Evolutionary conservation across 768 basidiomycete genomes (phyloP), one percentile per base, ranked within the genome.

Genomic region (Boletus rubropictus): DNA sequence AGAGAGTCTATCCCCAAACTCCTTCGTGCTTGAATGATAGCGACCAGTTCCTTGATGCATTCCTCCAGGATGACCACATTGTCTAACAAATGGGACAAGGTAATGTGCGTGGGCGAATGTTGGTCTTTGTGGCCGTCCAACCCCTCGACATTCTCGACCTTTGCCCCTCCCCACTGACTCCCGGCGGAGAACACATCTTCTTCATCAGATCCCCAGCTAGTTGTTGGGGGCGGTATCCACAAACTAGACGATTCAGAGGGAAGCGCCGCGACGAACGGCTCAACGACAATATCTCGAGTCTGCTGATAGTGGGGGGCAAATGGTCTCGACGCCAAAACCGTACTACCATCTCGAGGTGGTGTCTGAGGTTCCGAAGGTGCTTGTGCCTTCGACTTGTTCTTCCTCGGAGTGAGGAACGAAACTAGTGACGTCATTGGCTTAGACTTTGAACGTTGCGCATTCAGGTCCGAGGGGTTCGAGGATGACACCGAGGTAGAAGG

Each of bases 31-130:
- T 89, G 84, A 42, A 93, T 79, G 53, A 92, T 84, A 12, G 89
- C 88, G 12, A 82, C 81, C 28, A 93, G 70, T 65, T 98, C 95
- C 69, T 97, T 97, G 60, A 97, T 86, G 51, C 84, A 86, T 66
- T 97, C 95, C 67, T 97, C 95, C 52, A 98, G 63, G 33, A 97
- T 83, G 25, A 98, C 92, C 25, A 94, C 86, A 60, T 97, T 97
- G 63, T 97, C 95, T 63, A 97, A 69, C 46, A 97, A 64, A 52
- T 79, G 82, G 37, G 89, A 92, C 43, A 98, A 72, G 7, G 87
- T 90, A 22, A 94, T 76, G 17, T 65, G 73, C n/a, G n/a, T n/a
- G 14, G 62, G 46, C 27, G 63, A 69, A 40, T 55, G 42, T 67
- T 65, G 67, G 8, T 69, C 61, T 14, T 59, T 22, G 54, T 52